phyloP scores from a whole-genome alignment of 2,329 filamentous ascomycete genomes.

The Pseudofabraea citricarpa region DNA sequence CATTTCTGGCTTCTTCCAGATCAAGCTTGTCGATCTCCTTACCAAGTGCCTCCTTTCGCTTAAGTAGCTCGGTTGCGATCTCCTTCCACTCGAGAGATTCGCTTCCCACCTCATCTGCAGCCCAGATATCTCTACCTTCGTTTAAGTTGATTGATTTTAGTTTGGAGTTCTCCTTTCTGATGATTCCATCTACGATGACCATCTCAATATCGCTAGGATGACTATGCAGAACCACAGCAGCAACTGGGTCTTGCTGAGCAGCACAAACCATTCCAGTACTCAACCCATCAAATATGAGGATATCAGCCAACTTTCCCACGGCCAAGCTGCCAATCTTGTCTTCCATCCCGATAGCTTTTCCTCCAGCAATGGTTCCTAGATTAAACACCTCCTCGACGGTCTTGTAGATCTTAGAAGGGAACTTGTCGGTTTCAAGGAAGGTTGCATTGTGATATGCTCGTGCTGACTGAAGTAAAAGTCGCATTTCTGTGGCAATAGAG shows the following conservation, averaged over 20 bases:
- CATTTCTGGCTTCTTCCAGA: slow-evolving; percentile 25
- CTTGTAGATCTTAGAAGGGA: slow-evolving; percentile 23
- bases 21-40: slow-evolving; percentile 26
- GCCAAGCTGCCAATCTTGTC: slow-evolving; percentile 37
- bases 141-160: slow-evolving; percentile 10
- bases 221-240: slow-evolving; percentile 38
- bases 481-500: slow-evolving; percentile 30
- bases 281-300: slow-evolving; percentile 40
- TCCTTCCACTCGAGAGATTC: slow-evolving; percentile 25
- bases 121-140: slow-evolving; percentile 8
- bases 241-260: slow-evolving; percentile 35
- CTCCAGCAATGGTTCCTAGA: slow-evolving; percentile 42
- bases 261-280: slow-evolving; percentile 37
- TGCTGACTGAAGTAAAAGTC: slow-evolving; percentile 27
- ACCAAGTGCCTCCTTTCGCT: slow-evolving; percentile 25
- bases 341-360: slow-evolving; percentile 36
- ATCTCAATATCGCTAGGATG: slow-evolving; percentile 35
- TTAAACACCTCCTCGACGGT: slow-evolving; percentile 41
- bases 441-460: slow-evolving; percentile 25
- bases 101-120: slow-evolving; percentile 10
- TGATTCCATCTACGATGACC: slow-evolving; percentile 37
- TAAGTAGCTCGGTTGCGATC: slow-evolving; percentile 25
- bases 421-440: slow-evolving; percentile 20
- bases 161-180: slow-evolving; percentile 31
- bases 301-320: slow-evolving; percentile 42